Evolutionary conservation across 441 rosid species (phyloP).

Genomic region (Gossypium schwendimanii): DNA sequence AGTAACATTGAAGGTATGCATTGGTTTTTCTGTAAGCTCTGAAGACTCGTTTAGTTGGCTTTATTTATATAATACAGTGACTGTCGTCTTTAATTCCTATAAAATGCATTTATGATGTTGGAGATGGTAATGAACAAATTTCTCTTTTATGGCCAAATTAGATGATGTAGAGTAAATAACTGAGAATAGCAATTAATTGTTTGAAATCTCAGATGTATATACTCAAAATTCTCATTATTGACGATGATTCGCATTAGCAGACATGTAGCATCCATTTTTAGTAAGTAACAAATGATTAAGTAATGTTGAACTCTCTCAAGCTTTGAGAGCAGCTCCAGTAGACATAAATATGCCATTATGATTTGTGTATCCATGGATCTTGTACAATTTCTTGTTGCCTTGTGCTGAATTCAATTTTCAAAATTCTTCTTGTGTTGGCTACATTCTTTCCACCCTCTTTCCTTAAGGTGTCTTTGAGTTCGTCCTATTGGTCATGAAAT

Average conservation of each 20-base stretch:
- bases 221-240: neutral
- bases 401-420: neutral
- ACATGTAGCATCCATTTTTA: neutral
- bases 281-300: neutral
- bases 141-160: neutral
- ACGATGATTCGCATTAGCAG: neutral
- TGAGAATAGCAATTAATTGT: neutral
- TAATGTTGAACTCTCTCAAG: neutral
- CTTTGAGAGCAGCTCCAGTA: neutral
- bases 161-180: neutral
- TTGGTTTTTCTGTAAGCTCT: neutral
- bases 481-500: neutral
- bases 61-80: neutral
- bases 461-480: neutral
- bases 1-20: slow-evolving; percentile 66
- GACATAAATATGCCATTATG: neutral
- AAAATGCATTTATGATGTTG: neutral
- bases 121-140: neutral
- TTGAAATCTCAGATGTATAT: neutral
- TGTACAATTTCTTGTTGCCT: neutral
- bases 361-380: neutral
- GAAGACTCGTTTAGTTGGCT: neutral
- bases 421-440: neutral
- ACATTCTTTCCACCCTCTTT: neutral
- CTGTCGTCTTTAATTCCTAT: neutral